Conservation (phyloP, 371 early-diverging fungal species). For the Vairimorpha ceranae region DNA sequence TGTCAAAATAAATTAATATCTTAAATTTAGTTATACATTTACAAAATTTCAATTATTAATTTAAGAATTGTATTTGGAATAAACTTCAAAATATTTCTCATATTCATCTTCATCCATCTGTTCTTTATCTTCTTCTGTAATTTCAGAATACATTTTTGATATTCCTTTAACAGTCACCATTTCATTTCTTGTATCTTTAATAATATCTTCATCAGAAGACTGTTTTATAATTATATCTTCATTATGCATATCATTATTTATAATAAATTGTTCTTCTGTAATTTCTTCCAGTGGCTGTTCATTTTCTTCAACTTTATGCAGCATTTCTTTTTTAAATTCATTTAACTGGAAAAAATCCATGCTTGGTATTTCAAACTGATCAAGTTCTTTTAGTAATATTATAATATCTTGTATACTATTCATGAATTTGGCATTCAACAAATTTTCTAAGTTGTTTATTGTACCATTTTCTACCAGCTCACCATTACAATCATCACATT, state of each 20-base stretch:
- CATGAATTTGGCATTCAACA: slow-evolving; percentile 51
- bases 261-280: not conserved
- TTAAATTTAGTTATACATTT: not conserved
- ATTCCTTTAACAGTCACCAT: slow-evolving; percentile 56
- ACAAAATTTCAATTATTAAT: not conserved
- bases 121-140: slow-evolving; percentile 64
- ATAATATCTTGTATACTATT: slow-evolving; percentile 51
- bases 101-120: slow-evolving; percentile 63
- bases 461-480: slow-evolving; percentile 55
- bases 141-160: slow-evolving; percentile 48
- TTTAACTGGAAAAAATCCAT: slow-evolving; percentile 59
- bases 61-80: slow-evolving; percentile 29
- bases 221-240: not conserved
- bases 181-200: slow-evolving; percentile 6
- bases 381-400: slow-evolving; percentile 56
- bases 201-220: not conserved
- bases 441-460: slow-evolving; percentile 25
- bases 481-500: slow-evolving; percentile 60
- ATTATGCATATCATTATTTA: not conserved
- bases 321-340: slow-evolving; percentile 34
- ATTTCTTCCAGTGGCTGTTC: slow-evolving; percentile 21
- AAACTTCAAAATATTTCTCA: slow-evolving; percentile 63
- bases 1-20: not conserved
- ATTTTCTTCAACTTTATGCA: not conserved
- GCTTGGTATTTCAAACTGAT: slow-evolving; percentile 54